phyloP scores from a whole-genome alignment of 768 basidiomycete species.

The Trametes punicea region DNA sequence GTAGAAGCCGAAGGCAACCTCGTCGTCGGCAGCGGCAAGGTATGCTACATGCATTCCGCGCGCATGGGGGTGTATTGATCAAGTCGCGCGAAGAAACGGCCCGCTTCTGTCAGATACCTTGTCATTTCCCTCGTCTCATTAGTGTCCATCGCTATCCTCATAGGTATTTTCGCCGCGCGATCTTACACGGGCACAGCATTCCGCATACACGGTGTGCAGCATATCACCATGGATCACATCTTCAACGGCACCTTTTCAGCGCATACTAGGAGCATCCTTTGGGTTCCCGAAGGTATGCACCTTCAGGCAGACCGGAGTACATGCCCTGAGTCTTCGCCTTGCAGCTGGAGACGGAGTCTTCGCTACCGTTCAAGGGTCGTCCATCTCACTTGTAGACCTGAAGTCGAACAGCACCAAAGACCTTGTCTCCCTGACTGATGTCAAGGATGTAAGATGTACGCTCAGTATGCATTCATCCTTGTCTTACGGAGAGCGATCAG shows the following conservation, averaged over 20 bases:
- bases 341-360: conserved; percentile 94
- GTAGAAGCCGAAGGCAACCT: conserved; percentile 31
- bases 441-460: conserved; percentile 55
- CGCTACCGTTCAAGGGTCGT: conserved; percentile 55
- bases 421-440: conserved; percentile 54
- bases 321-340: too few relatives aligned
- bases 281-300: conserved; percentile 90
- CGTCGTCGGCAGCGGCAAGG: conserved; percentile 37
- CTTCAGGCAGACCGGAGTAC: too few relatives aligned
- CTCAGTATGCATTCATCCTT: neutral
- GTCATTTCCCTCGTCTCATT: conserved; percentile 58
- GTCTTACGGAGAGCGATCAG: conserved; percentile 32
- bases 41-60: conserved; percentile 13
- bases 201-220: conserved; percentile 51
- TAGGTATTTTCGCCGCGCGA: conserved; percentile 77
- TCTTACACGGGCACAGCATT: conserved; percentile 60
- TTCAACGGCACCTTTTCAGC: conserved; percentile 86
- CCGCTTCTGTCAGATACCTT: conserved; percentile 57
- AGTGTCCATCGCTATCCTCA: conserved; percentile 56
- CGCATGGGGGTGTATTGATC: neutral
- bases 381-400: conserved; percentile 79
- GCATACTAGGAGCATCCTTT: conserved; percentile 51
- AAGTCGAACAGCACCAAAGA: conserved; percentile 65
- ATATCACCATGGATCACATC: conserved; percentile 83
- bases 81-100: conserved; percentile 34